These are phyloP conservation scores for Coemansia sp. DNA, from an alignment of 192 early-diverging fungal genomes.

Conservation along the genomic window DNA sequence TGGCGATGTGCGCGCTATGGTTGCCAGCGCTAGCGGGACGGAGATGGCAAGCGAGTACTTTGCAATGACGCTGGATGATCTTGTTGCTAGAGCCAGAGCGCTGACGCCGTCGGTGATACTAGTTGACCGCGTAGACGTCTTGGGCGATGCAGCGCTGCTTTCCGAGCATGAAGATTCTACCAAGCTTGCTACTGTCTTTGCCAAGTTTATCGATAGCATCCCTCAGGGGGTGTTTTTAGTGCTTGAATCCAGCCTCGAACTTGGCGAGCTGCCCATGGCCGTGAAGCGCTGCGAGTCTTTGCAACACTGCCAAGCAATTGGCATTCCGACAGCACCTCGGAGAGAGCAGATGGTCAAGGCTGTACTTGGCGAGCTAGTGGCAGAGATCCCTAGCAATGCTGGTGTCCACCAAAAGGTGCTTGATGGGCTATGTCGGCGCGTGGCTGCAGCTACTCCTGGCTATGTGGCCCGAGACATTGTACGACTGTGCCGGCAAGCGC, in stretches of 20 bases:
- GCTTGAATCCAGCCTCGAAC: conserved; percentile 26
- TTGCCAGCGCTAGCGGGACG: conserved; percentile 26
- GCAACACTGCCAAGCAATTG: conserved; percentile 16
- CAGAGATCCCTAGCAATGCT: background rate
- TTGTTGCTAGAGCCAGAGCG: conserved; percentile 15
- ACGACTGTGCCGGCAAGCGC: conserved; percentile 34
- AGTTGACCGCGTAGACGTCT: conserved; percentile 19
- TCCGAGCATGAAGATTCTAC: conserved; percentile 7
- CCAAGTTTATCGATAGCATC: conserved; percentile 18
- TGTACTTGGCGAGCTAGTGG: background rate
- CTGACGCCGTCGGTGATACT: conserved; percentile 30
- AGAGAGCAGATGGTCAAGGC: conserved; percentile 21
- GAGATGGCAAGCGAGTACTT: conserved; percentile 34
- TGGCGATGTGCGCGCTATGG: conserved; percentile 25
- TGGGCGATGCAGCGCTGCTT: conserved; percentile 25
- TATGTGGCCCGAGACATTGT: conserved; percentile 48
- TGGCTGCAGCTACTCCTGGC: conserved; percentile 43
- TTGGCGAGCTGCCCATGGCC: conserved; percentile 19
- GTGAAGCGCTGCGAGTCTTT: conserved; percentile 18
- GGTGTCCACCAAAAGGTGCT: background rate
- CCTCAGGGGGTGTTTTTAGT: conserved; percentile 31
- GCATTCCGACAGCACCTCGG: conserved; percentile 20
- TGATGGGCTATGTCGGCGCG: background rate
- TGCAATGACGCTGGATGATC: conserved; percentile 23
- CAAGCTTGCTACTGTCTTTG: conserved; percentile 15